These are phyloP conservation scores for Dissophora ornata DNA, from an alignment of 192 early-diverging fungal species.

Conservation along the genomic window DNA sequence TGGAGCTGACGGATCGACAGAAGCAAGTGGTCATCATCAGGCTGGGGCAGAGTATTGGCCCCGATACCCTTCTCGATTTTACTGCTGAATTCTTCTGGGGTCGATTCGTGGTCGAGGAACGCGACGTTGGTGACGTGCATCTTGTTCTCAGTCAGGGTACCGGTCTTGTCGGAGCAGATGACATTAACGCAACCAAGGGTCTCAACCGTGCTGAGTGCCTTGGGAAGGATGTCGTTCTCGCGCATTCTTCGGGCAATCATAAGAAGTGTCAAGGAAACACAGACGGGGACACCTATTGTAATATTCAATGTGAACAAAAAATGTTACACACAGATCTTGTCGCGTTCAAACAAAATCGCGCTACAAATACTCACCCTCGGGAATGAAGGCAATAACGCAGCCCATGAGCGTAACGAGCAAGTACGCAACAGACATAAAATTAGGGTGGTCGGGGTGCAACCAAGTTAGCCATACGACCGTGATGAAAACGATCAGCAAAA, in stretches of 20 bases:
- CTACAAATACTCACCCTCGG: conserved; percentile 61
- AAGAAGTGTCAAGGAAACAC: conserved; percentile 77
- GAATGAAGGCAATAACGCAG: conserved; percentile 78
- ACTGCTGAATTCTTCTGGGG: conserved; percentile 19
- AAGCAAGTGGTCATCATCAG: conserved; percentile 5
- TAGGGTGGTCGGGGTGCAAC: conserved; percentile 65
- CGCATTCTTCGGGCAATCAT: conserved; percentile 82
- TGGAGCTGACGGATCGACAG: conserved; percentile 54
- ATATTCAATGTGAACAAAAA: neutral
- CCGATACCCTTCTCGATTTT: conserved; percentile 16
- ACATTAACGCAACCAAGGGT: conserved; percentile 84
- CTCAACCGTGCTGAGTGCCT: conserved; percentile 86
- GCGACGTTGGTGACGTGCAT: conserved; percentile 69
- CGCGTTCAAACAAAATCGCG: too few species aligned
- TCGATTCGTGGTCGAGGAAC: conserved; percentile 51
- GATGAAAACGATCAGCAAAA: conserved; percentile 61
- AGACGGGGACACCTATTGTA: conserved; percentile 71
- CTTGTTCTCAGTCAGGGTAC: conserved; percentile 83
- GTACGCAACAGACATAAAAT: conserved; percentile 61
- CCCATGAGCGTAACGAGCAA: conserved; percentile 65
- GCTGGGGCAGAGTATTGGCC: conserved; percentile 14
- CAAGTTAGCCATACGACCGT: conserved; percentile 67
- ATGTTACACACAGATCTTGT: too few species aligned
- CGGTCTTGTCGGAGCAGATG: conserved; percentile 89
- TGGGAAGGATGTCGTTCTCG: conserved; percentile 74